Conservation (phyloP, 257 asterid genomes). For the Avicennia marina region DNA sequence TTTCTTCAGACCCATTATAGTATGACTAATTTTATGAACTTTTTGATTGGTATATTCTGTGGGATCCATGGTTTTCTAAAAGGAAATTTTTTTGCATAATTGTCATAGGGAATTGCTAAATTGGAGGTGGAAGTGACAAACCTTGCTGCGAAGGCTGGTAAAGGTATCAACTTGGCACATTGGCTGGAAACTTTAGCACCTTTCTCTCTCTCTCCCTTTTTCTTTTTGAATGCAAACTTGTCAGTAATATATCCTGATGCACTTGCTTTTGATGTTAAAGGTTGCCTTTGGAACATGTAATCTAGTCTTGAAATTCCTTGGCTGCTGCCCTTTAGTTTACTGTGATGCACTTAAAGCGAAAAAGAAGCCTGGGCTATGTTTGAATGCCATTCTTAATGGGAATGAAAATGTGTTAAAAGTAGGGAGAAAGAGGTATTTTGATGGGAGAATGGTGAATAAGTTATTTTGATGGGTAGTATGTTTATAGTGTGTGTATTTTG, state of each 20-base stretch:
- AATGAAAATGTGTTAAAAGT: no score
- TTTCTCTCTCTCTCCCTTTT: background rate
- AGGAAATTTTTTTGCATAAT: slow-evolving; percentile 1
- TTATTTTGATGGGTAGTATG: no score
- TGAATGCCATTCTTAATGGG: no score
- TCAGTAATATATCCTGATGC: slow-evolving; percentile 7
- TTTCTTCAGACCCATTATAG: slow-evolving; percentile 1
- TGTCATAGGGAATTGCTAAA: slow-evolving; percentile 74
- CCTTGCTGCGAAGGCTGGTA: slow-evolving; percentile 99
- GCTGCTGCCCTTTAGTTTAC: no score
- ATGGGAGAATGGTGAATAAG: no score
- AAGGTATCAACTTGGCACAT: slow-evolving; percentile 51
- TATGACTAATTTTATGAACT: slow-evolving; percentile 1
- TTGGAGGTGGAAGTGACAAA: slow-evolving; percentile 99
- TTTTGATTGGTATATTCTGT: background rate
- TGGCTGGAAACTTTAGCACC: background rate
- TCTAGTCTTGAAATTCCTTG: background rate
- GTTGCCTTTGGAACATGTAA: no score
- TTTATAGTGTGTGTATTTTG: no score
- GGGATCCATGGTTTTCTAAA: slow-evolving; percentile 5
- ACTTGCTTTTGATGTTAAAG: no score
- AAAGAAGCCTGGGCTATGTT: no score
- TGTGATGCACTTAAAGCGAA: no score
- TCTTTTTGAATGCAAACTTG: background rate
- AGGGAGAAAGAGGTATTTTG: no score